A percentile compares a stretch with the other conserved stretches of the same genome.
These are phyloP conservation scores for Musa balbisiana DNA, from an alignment of 202 grass and related monocot genomes.

Conservation along the genomic window DNA sequence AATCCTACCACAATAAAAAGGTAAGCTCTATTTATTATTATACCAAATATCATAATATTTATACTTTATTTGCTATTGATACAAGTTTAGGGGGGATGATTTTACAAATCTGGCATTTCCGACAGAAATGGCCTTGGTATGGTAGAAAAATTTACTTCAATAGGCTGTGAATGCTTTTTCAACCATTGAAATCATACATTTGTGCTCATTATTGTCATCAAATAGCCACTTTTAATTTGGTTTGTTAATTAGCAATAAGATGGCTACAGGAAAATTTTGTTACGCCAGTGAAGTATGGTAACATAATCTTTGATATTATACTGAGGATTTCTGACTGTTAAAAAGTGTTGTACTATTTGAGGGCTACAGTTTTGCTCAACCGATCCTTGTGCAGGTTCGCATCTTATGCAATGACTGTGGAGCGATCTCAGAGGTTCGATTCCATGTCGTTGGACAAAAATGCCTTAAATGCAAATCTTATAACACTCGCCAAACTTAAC, in stretches of 20 bases:
- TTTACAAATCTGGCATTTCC: no score
- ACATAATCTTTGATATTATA: neutral
- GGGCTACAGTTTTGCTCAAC: neutral
- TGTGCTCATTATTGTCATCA: neutral
- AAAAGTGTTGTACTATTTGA: conserved; percentile 8
- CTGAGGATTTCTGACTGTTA: neutral
- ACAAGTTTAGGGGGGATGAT: neutral
- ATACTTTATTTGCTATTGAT: neutral
- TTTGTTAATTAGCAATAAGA: neutral
- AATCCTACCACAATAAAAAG: conserved; percentile 58
- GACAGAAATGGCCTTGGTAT: no score
- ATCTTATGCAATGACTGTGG: conserved; percentile 92
- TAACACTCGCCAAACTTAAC: conserved; percentile 80
- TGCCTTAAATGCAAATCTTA: conserved; percentile 85
- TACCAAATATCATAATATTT: neutral
- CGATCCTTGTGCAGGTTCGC: conserved; percentile 35
- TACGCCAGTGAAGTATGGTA: neutral
- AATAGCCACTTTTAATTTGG: neutral
- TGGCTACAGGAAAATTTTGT: neutral
- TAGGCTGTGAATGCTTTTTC: no score
- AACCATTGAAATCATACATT: no score
- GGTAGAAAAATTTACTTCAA: no score
- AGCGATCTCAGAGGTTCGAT: conserved; percentile 49
- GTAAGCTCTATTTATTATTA: conserved; percentile 23
- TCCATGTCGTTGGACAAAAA: conserved; percentile 80